Base-by-base conservation (phyloP, 1,284 basidiomycete species). In the Austroboletus novae-zelandiae region DNA sequence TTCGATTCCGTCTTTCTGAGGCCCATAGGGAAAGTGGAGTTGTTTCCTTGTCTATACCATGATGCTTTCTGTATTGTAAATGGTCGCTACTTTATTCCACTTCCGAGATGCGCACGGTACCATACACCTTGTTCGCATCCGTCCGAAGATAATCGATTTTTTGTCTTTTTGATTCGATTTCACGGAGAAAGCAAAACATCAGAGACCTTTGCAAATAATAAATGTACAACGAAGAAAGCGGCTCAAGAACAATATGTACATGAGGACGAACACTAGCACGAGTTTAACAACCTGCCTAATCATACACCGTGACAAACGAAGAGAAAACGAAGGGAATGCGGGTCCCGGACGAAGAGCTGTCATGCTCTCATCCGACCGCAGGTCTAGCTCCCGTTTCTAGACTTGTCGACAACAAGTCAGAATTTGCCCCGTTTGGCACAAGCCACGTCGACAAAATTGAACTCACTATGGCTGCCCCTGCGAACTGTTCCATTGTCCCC, bases 311-410 rank as follows among this genome's bases (percentile, higher is more conserved):
- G 43, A 53, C 52, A 61, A 53, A 42, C 9, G 23, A 52, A 48
- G 35, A 50, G 40, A 37, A 15, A 30, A 17, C 31, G 44, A 11
- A 9, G 40, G 29, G n/a, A 34, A 45, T 46, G 25, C 17, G 20
- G 23, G 30, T 42, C 41, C 43, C n/a, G 35, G 47, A 58, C 29
- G 18, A 43, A 25, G 32, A 35, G 25, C 15, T 43, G 45, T n/a
- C 27, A 39, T 34, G 29, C 45, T 25, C 35, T 49, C 35, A 23
- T 41, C 23, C 23, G 27, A 27, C 43, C 44, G 40, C n/a, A 17
- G 40, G 32, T 42, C 74, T 62, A 76, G 57, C 74, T 67, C 55
- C 64, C 60, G 67, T 74, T 75, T 77, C 75, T 76, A 47, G 73
- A 74, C 40, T 71, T 70, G 54, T 74, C 64, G 43, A 76, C 60